Conservation (phyloP, 257 asterid species). For the Catharanthus roseus region DNA sequence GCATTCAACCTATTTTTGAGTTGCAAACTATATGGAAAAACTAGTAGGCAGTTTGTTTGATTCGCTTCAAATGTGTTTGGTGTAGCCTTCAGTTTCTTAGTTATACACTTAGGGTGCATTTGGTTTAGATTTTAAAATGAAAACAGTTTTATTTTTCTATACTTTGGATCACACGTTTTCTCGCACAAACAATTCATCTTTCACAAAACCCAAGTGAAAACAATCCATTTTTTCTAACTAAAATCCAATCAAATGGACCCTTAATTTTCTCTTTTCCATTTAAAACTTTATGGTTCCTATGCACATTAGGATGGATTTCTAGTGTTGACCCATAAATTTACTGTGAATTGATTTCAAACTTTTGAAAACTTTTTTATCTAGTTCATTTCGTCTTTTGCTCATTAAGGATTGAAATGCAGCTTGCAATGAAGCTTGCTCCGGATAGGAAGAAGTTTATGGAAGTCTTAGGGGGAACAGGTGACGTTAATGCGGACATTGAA, state of each 20-base stretch:
- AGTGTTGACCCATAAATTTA: background rate
- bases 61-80: background rate
- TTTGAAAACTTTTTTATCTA: background rate
- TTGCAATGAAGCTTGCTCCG: conserved; percentile 99
- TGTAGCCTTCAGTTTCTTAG: background rate
- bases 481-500: conserved; percentile 58
- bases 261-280: background rate
- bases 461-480: conserved; percentile 69
- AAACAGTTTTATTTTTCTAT: no score
- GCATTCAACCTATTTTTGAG: background rate
- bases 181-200: no score
- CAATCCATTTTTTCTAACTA: no score
- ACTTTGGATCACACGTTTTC: no score
- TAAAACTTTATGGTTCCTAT: background rate
- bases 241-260: no score
- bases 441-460: conserved; percentile 90
- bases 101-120: background rate
- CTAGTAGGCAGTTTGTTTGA: background rate
- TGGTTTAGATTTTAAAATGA: no score
- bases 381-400: conserved; percentile 12
- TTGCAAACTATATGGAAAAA: background rate
- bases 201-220: no score
- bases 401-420: conserved; percentile 34
- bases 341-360: background rate
- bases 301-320: background rate